Evolutionary conservation across 352 stramenopile genomes (phyloP), one percentile per base, ranked within the genome.

Genomic region (Detonula confervacea): DNA sequence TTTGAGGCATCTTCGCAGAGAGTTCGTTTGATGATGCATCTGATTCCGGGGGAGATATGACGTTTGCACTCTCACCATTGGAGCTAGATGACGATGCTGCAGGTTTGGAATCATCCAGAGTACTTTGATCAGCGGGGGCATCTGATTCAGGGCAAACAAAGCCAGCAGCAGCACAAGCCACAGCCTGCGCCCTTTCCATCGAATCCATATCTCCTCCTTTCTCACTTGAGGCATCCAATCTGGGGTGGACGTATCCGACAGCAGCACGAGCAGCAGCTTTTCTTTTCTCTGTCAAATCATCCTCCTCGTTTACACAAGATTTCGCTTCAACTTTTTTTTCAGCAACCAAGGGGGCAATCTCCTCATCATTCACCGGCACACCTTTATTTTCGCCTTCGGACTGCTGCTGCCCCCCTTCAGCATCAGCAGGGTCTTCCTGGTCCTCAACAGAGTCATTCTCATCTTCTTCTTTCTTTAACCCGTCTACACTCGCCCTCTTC

Each of bases 401-500:
- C n/a, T n/a, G n/a, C n/a, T n/a, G n/a, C n/a, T n/a, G n/a, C n/a
- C n/a, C n/a, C n/a, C n/a, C n/a, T n/a, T n/a, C n/a, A n/a, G n/a
- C n/a, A n/a, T n/a, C n/a, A n/a, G n/a, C n/a, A n/a, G n/a, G n/a
- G n/a, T n/a, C n/a, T n/a, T n/a, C n/a, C n/a, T n/a, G n/a, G n/a
- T n/a, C n/a, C n/a, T n/a, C n/a, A n/a, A n/a, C n/a, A 27, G 14
- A 27, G 24, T 54, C 49, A 39, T 18, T 37, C 44, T 63, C 42
- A 25, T 75, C 61, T 29, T 52, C 24, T 49, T 67, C 61, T 47
- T 49, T 33, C 18, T 77, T 66, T 18, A 18, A 35, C 20, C 67
- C 37, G 37, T 77, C n/a, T 55, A 52, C 80, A 54, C 63, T 46
- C 42, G 49, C 29, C 22, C 42, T 73, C 20, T 64, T 71, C 59